phyloP scores from a whole-genome alignment of 352 stramenopile species.

The Thraustotheca clavata region DNA sequence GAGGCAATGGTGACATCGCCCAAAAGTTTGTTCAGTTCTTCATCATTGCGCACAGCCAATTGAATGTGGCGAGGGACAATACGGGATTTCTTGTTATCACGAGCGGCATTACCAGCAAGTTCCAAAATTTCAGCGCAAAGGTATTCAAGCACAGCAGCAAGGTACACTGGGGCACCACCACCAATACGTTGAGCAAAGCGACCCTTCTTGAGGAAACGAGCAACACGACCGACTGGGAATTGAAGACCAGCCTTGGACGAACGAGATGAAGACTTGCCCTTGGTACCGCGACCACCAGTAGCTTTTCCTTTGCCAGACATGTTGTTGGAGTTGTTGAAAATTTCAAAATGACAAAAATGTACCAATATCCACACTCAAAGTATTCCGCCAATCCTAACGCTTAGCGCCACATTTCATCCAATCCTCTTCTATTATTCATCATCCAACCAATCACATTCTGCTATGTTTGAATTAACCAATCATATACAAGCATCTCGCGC shows the following conservation, averaged over 20 bases:
- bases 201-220: slow-evolving; percentile 89
- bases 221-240: slow-evolving; percentile 93
- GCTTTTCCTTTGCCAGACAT: slow-evolving; percentile 79
- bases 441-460: slow-evolving; percentile 20
- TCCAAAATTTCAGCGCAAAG: slow-evolving; percentile 87
- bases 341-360: slow-evolving; percentile 15
- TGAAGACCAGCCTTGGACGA: slow-evolving; percentile 92
- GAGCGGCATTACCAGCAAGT: slow-evolving; percentile 85
- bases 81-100: slow-evolving; percentile 94
- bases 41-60: slow-evolving; percentile 88
- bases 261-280: slow-evolving; percentile 47
- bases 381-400: slow-evolving; percentile 18
- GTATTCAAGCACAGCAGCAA: slow-evolving; percentile 89
- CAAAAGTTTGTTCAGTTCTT: slow-evolving; percentile 92
- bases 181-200: slow-evolving; percentile 89
- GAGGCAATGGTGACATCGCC: slow-evolving; percentile 89
- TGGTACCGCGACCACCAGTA: slow-evolving; percentile 64
- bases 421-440: background rate
- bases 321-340: slow-evolving; percentile 25
- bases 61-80: slow-evolving; percentile 96
- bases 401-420: slow-evolving; percentile 12
- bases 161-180: slow-evolving; percentile 90
- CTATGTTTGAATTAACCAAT: slow-evolving; percentile 5
- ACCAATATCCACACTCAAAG: background rate
- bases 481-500: background rate